phyloP scores from a whole-genome alignment of 179 eudicot genomes.

The Spergularia azorica region DNA sequence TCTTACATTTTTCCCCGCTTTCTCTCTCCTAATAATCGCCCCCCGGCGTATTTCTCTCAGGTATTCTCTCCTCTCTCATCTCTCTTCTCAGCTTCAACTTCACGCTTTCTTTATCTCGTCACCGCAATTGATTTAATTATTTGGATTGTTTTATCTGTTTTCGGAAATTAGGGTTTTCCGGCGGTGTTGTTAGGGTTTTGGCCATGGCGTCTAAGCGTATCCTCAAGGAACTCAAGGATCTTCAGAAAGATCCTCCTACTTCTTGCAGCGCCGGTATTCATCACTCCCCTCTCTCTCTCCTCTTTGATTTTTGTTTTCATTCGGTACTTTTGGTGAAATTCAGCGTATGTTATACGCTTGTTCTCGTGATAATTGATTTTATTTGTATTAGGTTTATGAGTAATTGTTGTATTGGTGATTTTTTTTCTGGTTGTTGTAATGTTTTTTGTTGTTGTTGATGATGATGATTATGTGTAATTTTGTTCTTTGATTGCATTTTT shows the following conservation, averaged over 20 bases:
- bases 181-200: constrained; percentile 32
- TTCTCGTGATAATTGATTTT: too few relatives aligned
- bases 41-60: background rate
- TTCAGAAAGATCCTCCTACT: constrained; percentile 55
- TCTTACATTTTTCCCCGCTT: background rate
- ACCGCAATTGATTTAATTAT: too few relatives aligned
- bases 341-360: too few relatives aligned
- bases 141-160: too few relatives aligned
- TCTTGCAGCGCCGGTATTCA: constrained; percentile 50
- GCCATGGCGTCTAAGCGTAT: constrained; percentile 49
- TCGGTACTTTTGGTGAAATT: background rate
- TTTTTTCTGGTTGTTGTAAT: too few relatives aligned
- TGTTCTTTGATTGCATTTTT: too few relatives aligned
- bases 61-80: background rate
- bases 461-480: too few relatives aligned
- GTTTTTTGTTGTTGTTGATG: too few relatives aligned
- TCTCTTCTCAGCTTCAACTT: background rate
- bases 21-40: background rate
- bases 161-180: background rate
- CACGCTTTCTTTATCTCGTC: too few relatives aligned
- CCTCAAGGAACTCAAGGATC: constrained; percentile 47
- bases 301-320: background rate
- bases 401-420: too few relatives aligned
- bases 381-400: too few relatives aligned
- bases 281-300: background rate